Evolutionary conservation across 2,329 filamentous ascomycete genomes (phyloP).

Genomic region (Intubia oerlemansii): DNA sequence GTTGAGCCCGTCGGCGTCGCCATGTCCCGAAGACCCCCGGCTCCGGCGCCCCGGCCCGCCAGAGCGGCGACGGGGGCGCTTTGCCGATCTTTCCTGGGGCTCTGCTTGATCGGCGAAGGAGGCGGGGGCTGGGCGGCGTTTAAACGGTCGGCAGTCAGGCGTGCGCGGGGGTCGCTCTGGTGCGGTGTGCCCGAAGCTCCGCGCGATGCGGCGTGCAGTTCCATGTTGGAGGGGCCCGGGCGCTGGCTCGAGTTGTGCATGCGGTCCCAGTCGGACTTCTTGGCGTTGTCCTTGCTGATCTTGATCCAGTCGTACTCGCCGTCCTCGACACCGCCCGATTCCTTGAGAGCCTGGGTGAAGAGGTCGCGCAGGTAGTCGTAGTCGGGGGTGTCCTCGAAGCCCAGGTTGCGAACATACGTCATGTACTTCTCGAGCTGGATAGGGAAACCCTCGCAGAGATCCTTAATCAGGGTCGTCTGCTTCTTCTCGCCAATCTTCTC

Average conservation of each 20-base stretch:
- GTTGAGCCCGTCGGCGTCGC: slow-evolving; percentile 76
- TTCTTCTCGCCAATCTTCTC: slow-evolving; percentile 99
- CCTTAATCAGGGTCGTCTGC: slow-evolving; percentile 91
- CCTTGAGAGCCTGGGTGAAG: slow-evolving; percentile 90
- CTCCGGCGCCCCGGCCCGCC: slow-evolving; percentile 57
- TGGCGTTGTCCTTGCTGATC: slow-evolving; percentile 49
- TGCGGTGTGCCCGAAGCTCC: slow-evolving; percentile 43
- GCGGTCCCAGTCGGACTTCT: slow-evolving; percentile 68
- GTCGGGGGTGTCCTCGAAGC: slow-evolving; percentile 95
- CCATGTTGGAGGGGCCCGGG: slow-evolving; percentile 66
- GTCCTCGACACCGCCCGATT: slow-evolving; percentile 83
- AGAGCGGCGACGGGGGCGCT: slow-evolving; percentile 54
- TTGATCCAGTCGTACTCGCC: slow-evolving; percentile 99
- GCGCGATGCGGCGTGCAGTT: slow-evolving; percentile 56
- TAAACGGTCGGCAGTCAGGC: slow-evolving; percentile 69
- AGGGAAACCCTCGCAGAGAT: slow-evolving; percentile 87
- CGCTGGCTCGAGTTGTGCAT: slow-evolving; percentile 59
- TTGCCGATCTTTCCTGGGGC: slow-evolving; percentile 52
- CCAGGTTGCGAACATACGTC: slow-evolving; percentile 89
- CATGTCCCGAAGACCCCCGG: slow-evolving; percentile 52
- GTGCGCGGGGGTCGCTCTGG: slow-evolving; percentile 30
- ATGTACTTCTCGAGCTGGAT: slow-evolving; percentile 97
- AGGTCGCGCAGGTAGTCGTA: slow-evolving; percentile 95
- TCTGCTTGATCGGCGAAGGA: slow-evolving; percentile 67
- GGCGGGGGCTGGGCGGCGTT: slow-evolving; percentile 82